Evolutionary conservation across 345 rosid genomes (phyloP), one percentile per base, ranked within the genome.

Genomic region (Linum lewisii): DNA sequence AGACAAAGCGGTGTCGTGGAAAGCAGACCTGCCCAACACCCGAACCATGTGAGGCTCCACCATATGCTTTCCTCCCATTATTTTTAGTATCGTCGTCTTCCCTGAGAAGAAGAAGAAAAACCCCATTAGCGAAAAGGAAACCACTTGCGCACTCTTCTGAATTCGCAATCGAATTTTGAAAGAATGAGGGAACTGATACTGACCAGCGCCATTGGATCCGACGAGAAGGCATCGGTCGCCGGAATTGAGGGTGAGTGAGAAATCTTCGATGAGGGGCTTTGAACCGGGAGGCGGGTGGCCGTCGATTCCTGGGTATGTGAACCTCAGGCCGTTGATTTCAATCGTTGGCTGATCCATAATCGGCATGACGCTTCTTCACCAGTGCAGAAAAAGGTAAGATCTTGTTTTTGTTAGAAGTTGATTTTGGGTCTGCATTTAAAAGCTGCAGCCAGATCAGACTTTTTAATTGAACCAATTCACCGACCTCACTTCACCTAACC

Each of bases 271-370:
- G 51, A 91, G 72, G 26, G 92, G 90, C 63, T 78, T 79, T 22
- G 91, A 84, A 1, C 97, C 97, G 19, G 79, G 89, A 21, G 96
- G 99, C 0, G 95, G 97, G 29, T 86, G 88, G 7, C 99, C 95
- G 74, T 92, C 97, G 78, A 88, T 88, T 68, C 98, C 91, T 9
- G 93, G 95, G 66, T 92, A 86, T 45, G 99, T 89, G 91, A 92
- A 92, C 42, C 76, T 79, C 55, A 93, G 81, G 2, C 94, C 94
- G 3, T 78, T 69, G 73, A 89, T 86, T 66, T 78, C 91, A 42
- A 92, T 81, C 51, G 76, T 78, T 23, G 86, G 69, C 59, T 54
- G 70, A 71, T 69, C 71, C 57, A 55, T 65, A 66, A 56, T 75
- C 18, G 73, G 75, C 82, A 79, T 42, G 5, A 29, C 34, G 7